Evolutionary conservation across 371 early-diverging fungal genomes (phyloP), one percentile per base, ranked within the genome.

Genomic region (Coemansia sp.): DNA sequence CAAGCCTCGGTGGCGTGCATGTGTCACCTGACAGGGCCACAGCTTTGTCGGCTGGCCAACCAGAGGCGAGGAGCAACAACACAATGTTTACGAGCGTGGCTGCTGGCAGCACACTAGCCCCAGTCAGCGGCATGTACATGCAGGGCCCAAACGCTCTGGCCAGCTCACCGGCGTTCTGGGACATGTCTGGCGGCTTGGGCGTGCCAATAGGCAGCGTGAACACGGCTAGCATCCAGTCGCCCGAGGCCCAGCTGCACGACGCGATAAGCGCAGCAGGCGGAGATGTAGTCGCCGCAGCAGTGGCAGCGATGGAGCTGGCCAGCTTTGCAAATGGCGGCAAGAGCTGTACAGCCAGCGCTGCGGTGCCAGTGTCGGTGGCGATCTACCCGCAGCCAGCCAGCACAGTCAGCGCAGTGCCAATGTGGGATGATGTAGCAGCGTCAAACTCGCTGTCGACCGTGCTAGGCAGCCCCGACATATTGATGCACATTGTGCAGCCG

Each of bases 91-190:
- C 71, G 0, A 21, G 44, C 49, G 21, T 62, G 32, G 62, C 32
- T 41, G 11, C 32, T 40, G 54, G 51, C 17, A 19, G 51, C 55
- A 29, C 55, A 12, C 8, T 24, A 51, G 51, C 51, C 53, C n/a
- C 40, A 40, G 58, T 11, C 7, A 28, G 28, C 61, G 32, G 24
- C 26, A 12, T 32, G 49, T 12, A 40, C 52, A 46, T 21, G n/a
- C 46, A 29, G 26, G 15, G 48, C 41, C 19, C 40, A 40, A 32
- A n/a, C 51, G 63, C 56, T 26, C 40, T 40, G 57, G 19, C n/a
- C 54, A 7, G 51, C 62, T 67, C 75, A 48, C 67, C 76, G 11
- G 62, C 67, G 17, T 71, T 71, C 58, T 75, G 76, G 76, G 76
- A 75, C 41, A 21, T 71, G n/a, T 46, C 61, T 12, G 26, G 55